Base-by-base conservation (phyloP, 108 stramenopile species). In the Chaetoceros muelleri region DNA sequence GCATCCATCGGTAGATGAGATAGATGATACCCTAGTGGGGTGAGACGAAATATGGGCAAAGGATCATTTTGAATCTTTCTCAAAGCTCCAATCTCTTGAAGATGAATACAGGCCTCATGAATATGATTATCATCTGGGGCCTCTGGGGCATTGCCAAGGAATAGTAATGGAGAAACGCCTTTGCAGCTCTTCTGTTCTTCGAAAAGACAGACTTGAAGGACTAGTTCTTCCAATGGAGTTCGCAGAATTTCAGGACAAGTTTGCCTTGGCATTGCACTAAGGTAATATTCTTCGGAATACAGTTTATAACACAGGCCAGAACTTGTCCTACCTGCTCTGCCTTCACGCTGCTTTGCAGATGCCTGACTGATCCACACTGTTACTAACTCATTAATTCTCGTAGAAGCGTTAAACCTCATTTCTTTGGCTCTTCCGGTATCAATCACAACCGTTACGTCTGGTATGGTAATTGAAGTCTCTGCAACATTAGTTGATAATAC, bases 401-500 rank as follows among this genome's bases (percentile, higher is more conserved):
- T 74, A 25, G 53, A 45, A n/a, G 85, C 48, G 52, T 91, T 80
- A 74, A 78, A 87, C 8, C 78, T 55, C 44, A 68, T 78, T 74
- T 91, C 84, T 61, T 85, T 85, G n/a, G 84, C 84, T 2, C 65
- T 58, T 44, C 89, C 82, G 25, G 78, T 78, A 67, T 91, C 90
- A 40, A 91, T 77, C 1, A 91, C 79, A n/a, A 63, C 48, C 3
- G 61, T 61, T 10, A 74, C 76, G 59, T 80, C 79, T 2, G 69
- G 53, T 49, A 81, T 74, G 2, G 78, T 85, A 55, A 85, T 65
- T 46, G 65, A 79, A 23, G 84, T 91, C 58, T 94, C 89, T 40
- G 90, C 90, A 51, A 95, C 81, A 63, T 95, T 95, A 7, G 94
- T 95, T 23, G 84, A 61, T 25, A 95, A 66, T 23, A 95, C 79